Evolutionary conservation across 2,329 filamentous ascomycete species (phyloP).

Genomic region (Claviceps paspali): DNA sequence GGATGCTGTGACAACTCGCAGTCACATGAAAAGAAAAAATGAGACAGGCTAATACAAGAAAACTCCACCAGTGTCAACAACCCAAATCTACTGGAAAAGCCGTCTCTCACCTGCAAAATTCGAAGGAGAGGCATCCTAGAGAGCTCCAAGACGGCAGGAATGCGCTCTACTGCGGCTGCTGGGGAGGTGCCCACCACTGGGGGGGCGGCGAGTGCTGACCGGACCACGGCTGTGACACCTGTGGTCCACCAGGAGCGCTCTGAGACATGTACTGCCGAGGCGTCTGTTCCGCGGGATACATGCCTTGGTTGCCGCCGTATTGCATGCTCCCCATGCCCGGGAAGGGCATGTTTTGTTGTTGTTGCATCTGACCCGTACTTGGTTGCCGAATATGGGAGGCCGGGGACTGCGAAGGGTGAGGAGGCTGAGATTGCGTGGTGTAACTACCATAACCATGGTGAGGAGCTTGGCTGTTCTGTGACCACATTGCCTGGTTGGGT

Average conservation of each 20-base stretch:
- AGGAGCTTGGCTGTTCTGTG: constrained; percentile 49
- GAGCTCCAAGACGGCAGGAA: background rate
- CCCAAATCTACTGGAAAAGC: background rate
- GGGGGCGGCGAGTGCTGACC: constrained; percentile 48
- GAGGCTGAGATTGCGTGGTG: constrained; percentile 36
- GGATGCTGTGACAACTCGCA: constrained; percentile 15
- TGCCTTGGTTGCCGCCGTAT: constrained; percentile 39
- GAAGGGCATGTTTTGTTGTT: constrained; percentile 44
- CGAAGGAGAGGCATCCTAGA: no score
- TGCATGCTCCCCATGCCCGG: constrained; percentile 46
- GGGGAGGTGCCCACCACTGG: constrained; percentile 39
- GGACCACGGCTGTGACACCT: constrained; percentile 37
- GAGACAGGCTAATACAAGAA: constrained; percentile 6
- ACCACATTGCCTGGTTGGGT: constrained; percentile 45
- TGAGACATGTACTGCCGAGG: constrained; percentile 55
- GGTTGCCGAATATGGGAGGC: constrained; percentile 46
- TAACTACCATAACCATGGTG: constrained; percentile 40
- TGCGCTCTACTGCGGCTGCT: constrained; percentile 25
- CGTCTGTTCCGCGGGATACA: constrained; percentile 48
- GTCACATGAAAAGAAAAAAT: constrained; percentile 11
- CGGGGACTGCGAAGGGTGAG: constrained; percentile 37
- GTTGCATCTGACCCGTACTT: constrained; percentile 39
- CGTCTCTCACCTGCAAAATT: background rate
- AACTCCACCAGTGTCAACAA: background rate
- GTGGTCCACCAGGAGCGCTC: constrained; percentile 33